phyloP scores from a whole-genome alignment of 192 early-diverging fungal genomes.

The Neocallimastix lanati region DNA sequence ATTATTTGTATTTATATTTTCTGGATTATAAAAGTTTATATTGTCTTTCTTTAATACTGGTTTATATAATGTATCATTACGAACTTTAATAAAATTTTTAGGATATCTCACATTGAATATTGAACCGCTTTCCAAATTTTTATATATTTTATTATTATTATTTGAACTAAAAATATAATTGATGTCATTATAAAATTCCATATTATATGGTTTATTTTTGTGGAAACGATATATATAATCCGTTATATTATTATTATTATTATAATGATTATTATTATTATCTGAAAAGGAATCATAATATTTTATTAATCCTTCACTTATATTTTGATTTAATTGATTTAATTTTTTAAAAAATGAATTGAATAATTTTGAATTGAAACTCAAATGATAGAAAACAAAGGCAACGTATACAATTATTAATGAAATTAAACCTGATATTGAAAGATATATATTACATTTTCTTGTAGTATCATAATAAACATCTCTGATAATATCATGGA shows the following conservation, averaged over 20 bases:
- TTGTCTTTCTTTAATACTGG: neutral
- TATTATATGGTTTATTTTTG: neutral
- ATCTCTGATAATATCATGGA: neutral
- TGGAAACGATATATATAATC: neutral
- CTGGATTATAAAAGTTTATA: too few relatives aligned
- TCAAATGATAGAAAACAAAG: neutral
- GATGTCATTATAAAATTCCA: too few relatives aligned
- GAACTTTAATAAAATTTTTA: neutral
- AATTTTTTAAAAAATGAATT: neutral
- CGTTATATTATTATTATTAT: neutral
- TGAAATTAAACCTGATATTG: neutral
- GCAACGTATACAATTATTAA: neutral
- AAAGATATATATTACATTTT: neutral
- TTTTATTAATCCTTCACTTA: neutral
- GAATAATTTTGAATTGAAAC: neutral
- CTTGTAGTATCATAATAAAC: neutral
- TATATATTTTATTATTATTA: neutral
- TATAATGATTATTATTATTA: too few relatives aligned
- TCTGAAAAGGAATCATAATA: neutral
- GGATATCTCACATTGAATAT: neutral
- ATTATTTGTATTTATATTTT: too few relatives aligned
- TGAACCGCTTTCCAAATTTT: neutral
- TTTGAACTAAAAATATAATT: too few relatives aligned
- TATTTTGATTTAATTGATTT: neutral
- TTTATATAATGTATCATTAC: neutral